Percentiles rank a stretch among this genome's conserved stretches.
Evolutionary conservation across 225 moss, liverwort and hornwort species (phyloP).

Genomic region (Marchantia paleacea): DNA sequence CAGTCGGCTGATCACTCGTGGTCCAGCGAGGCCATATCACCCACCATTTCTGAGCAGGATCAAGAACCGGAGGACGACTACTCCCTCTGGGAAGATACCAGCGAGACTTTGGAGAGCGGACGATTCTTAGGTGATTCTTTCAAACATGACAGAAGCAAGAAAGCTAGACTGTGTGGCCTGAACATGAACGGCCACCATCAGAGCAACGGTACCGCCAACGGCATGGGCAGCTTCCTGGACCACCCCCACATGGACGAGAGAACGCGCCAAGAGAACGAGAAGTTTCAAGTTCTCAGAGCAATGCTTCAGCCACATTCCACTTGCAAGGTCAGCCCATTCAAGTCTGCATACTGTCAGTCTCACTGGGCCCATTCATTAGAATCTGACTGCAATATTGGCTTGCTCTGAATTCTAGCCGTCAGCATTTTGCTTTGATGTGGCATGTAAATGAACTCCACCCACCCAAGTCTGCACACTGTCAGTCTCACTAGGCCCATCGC

Average conservation of each 20-base stretch:
- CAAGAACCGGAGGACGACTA: constrained; percentile 20
- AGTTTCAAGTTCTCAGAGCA: constrained; percentile 13
- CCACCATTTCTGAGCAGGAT: constrained; percentile 22
- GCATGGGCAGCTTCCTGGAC: constrained; percentile 2
- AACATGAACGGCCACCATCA: constrained; percentile 2
- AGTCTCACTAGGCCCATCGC: neutral
- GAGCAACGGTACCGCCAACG: neutral
- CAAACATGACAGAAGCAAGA: constrained; percentile 16
- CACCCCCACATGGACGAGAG: neutral
- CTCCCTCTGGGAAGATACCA: constrained; percentile 20
- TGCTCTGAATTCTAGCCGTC: no score
- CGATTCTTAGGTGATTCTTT: constrained; percentile 4
- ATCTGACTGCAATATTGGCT: neutral
- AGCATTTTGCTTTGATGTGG: no score
- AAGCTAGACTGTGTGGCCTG: constrained; percentile 14
- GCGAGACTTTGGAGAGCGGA: constrained; percentile 10
- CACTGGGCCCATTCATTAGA: neutral
- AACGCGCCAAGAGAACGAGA: constrained; percentile 11
- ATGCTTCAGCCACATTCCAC: constrained; percentile 21
- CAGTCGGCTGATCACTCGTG: constrained; percentile 23
- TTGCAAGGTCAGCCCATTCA: constrained; percentile 5
- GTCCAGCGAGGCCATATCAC: constrained; percentile 27
- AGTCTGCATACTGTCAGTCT: neutral
- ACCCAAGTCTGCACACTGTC: neutral
- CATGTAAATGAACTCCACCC: no score